A percentile compares a stretch with the other conserved stretches of the same genome.
These are phyloP conservation scores for Calvatia gigantea DNA, from an alignment of 768 basidiomycete genomes.

Conservation along the genomic window DNA sequence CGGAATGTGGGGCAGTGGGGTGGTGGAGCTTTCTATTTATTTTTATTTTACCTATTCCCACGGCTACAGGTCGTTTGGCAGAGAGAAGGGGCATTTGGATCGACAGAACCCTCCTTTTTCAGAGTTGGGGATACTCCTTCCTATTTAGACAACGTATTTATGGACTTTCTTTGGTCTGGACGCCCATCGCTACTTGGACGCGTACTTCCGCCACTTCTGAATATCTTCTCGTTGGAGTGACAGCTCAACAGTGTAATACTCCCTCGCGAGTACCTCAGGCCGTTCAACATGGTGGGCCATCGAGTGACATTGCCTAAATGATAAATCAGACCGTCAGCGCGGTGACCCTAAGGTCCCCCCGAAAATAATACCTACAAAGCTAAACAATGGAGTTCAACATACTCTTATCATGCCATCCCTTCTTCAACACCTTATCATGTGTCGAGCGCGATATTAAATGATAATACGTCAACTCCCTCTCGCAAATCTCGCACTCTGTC, in stretches of 20 bases:
- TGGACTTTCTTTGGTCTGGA: constrained; percentile 1
- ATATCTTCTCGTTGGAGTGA: constrained; percentile 52
- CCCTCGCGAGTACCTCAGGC: constrained; percentile 47
- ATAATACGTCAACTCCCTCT: constrained; percentile 56
- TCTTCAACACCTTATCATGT: constrained; percentile 54
- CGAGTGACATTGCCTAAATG: neutral
- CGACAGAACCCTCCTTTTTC: too few relatives aligned
- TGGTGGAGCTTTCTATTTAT: too few relatives aligned
- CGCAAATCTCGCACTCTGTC: constrained; percentile 56
- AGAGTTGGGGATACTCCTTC: too few relatives aligned
- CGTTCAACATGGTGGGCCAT: constrained; percentile 17
- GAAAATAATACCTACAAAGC: constrained; percentile 48
- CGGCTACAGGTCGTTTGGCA: too few relatives aligned
- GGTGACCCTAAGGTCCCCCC: constrained; percentile 6
- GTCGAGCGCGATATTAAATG: constrained; percentile 54
- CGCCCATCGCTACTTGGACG: constrained; percentile 38
- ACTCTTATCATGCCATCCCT: constrained; percentile 50
- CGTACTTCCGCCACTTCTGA: constrained; percentile 52
- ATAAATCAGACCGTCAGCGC: neutral
- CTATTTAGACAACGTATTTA: too few relatives aligned
- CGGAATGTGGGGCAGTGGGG: too few relatives aligned
- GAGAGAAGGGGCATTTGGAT: too few relatives aligned
- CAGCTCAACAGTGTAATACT: constrained; percentile 47
- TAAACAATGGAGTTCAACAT: constrained; percentile 58
- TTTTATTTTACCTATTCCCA: too few relatives aligned